Conservation (phyloP, 129 eudicot genomes). For the Chrysanthemum makinoi region DNA sequence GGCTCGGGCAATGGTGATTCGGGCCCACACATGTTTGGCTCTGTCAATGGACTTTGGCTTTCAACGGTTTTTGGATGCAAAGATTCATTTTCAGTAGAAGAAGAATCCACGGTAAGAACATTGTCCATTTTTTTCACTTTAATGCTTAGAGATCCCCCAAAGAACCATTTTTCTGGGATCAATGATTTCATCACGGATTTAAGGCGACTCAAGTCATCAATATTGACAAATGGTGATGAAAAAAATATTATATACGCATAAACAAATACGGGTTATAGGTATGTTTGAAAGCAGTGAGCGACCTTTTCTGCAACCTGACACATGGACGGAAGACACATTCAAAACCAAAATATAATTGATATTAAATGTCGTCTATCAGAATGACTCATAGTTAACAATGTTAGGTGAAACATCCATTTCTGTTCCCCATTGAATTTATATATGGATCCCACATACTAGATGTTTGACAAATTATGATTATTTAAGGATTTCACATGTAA, state of each 20-base stretch:
- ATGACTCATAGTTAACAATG: constrained; percentile 20
- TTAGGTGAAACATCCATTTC: constrained; percentile 33
- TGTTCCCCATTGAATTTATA: constrained; percentile 24
- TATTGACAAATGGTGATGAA: constrained; percentile 32
- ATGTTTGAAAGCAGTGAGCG: constrained; percentile 27
- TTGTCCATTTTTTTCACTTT: constrained; percentile 47
- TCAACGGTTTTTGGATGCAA: constrained; percentile 13
- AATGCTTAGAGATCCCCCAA: constrained; percentile 52
- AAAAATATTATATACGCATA: constrained; percentile 28
- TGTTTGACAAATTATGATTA: too few species aligned
- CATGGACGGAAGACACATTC: constrained; percentile 11
- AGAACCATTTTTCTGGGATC: constrained; percentile 45
- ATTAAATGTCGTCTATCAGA: constrained; percentile 25
- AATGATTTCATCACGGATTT: constrained; percentile 35
- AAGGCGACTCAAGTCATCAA: constrained; percentile 37
- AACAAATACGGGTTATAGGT: constrained; percentile 26
- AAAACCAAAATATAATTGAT: background rate
- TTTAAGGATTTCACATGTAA: too few species aligned
- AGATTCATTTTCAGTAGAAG: constrained; percentile 27
- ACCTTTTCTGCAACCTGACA: constrained; percentile 30
- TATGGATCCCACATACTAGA: constrained; percentile 1
- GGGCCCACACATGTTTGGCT: constrained; percentile 11
- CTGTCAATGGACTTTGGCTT: constrained; percentile 18
- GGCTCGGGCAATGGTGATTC: constrained; percentile 28
- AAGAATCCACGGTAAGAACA: constrained; percentile 21